Base-by-base conservation (phyloP, 164 flowering plant genomes). In the Magnolia officinalis region DNA sequence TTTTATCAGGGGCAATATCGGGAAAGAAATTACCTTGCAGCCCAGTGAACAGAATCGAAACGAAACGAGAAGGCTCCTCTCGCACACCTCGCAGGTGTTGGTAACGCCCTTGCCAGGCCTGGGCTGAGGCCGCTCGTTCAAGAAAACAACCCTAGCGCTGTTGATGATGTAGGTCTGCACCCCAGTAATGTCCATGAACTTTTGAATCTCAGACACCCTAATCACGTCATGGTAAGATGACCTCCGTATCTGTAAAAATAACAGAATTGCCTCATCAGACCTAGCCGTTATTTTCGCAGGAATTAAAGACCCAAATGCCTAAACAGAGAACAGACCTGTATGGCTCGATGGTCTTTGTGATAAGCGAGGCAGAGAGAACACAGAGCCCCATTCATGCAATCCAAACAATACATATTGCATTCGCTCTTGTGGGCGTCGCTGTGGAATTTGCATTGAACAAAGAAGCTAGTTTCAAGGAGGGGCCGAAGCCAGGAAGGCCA, bases 171-270 rank as follows among this genome's bases (percentile, higher is more conserved):
- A 95, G 50, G 98, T 93, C 76, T 95, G 97, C 64, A 95, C 93
- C 2, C 93, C 91, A 61, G 86, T 81, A 3, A 95, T 93, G 90
- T 95, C 97, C 80, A 95, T 72, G 0, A 86, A 86, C 78, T 91
- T 95, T 77, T 95, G 98, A 74, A 93, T 90, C 82, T 95, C 98
- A 45, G 83, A 77, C 1, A 93, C 97, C 82, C 98, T 88, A 18
- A 95, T 89, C 87, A 95, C 98, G 80, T 95, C 96, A 76, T 95
- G 98, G 87, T 95, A 95, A 1, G 97, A 92, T 3, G 98, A 95
- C 80, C 97, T 88, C 84, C 98, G 83, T 82, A 95, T 95, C 98
- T 95, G 91, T 16, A 68, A 19, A 7, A 20, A 45, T 49, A 70
- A 70, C 11, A 37, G 6, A 37, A 37, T 37, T 37, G 45, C 21